Percentiles rank a stretch among this genome's conserved stretches.
Evolutionary conservation across 352 stramenopile species (phyloP).

Genomic region (Heterotrichella gracilis): DNA sequence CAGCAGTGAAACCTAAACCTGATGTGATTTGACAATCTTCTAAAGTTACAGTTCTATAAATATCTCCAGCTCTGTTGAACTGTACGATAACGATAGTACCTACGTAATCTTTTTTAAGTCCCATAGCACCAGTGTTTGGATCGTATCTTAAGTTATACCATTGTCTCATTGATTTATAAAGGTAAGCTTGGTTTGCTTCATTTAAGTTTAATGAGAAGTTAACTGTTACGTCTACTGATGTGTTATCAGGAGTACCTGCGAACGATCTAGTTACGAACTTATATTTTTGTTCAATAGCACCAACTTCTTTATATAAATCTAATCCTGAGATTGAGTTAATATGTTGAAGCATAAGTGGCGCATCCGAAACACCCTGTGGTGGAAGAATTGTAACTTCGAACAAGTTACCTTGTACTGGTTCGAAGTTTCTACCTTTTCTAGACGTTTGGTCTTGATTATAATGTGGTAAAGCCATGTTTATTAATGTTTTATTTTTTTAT

Average conservation of each 20-base stretch:
- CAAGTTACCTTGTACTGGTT: not conserved
- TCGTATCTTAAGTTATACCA: slow-evolving; percentile 9
- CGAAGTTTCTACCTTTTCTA: no score
- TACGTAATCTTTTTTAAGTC: slow-evolving; percentile 10
- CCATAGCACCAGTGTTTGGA: slow-evolving; percentile 3
- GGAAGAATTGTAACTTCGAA: slow-evolving; percentile 10
- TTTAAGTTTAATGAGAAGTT: slow-evolving; percentile 11
- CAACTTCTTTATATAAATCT: slow-evolving; percentile 9
- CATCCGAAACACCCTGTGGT: slow-evolving; percentile 1
- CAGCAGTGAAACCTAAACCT: no score
- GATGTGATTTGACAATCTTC: no score
- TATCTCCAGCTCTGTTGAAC: not conserved
- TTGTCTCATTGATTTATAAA: slow-evolving; percentile 11
- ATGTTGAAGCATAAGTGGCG: not conserved
- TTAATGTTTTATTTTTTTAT: no score
- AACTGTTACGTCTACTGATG: not conserved
- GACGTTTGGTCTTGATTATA: no score
- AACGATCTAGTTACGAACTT: not conserved
- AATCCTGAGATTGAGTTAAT: not conserved
- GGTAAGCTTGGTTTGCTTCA: slow-evolving; percentile 4
- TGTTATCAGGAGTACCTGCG: slow-evolving; percentile 6
- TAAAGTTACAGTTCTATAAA: slow-evolving; percentile 12
- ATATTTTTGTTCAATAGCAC: slow-evolving; percentile 11
- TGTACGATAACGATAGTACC: slow-evolving; percentile 2
- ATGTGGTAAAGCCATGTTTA: no score